Percentiles rank a stretch among this genome's conserved stretches.
Conservation (phyloP, 306 rosid species). For the Prunus armeniaca region DNA sequence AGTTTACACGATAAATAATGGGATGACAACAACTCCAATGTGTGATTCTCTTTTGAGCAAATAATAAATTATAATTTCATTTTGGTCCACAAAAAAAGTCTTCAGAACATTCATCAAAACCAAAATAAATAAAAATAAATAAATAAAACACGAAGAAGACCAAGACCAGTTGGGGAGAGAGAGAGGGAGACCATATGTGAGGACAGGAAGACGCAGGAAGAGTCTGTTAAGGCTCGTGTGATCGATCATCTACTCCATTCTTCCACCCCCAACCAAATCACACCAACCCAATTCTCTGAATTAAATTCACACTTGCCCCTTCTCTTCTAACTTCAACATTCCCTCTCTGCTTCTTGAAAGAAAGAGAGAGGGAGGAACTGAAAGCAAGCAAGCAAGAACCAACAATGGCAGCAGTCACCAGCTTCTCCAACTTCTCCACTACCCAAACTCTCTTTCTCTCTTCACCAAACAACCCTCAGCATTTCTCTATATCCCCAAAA, state of each 20-base stretch:
- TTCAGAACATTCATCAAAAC: no score
- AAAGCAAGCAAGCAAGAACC: neutral
- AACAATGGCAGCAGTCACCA: slow-evolving; percentile 52
- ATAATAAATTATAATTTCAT: no score
- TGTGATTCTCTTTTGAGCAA: no score
- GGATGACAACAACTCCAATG: no score
- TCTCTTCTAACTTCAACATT: neutral
- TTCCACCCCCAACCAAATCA: neutral
- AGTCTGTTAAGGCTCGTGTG: neutral
- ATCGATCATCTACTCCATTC: neutral
- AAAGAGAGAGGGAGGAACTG: neutral
- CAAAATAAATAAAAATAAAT: no score
- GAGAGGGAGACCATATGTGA: neutral
- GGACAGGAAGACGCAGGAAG: no score
- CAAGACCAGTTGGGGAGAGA: neutral
- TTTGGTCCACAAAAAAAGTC: no score
- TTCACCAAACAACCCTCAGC: slow-evolving; percentile 14
- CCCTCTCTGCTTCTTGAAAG: neutral
- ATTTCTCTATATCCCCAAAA: neutral
- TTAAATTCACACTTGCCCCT: neutral
- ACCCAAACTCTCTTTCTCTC: slow-evolving; percentile 24
- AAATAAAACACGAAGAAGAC: no score
- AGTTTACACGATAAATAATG: no score
- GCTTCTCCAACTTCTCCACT: slow-evolving; percentile 43
- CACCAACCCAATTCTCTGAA: neutral